Evolutionary conservation across 345 rosid genomes (phyloP), one percentile per base, ranked within the genome.

Genomic region (Firmiana major): DNA sequence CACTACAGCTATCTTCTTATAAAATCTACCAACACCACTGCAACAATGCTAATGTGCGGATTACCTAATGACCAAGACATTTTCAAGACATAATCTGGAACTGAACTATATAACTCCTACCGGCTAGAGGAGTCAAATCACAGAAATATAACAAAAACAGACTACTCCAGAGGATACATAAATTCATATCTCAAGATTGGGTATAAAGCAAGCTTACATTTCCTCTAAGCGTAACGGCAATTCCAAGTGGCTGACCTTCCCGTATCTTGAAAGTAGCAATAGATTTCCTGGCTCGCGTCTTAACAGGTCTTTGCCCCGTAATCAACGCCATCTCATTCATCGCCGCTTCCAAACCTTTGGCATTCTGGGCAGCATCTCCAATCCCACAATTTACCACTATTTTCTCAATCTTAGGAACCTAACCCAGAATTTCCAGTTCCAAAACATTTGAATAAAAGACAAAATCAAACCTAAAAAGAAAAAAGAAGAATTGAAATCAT

Each of bases 371-470:
- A 53, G 98, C 97, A 21, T 95, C 98, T 83, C 99, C 98, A 74
- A 95, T 93, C 72, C 99, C 99, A 81, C 98, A 95, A 78, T 93
- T 95, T 84, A 95, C 93, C 70, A 92, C 97, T 77, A 93, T 83
- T 88, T 93, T 93, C 65, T 89, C 88, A 28, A 92, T 54, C 85
- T 93, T 93, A 0, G 99, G 99, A 28, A 69, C 80, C 75, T 58
- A 26, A 46, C 10, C 51, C 77, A 74, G 13, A 40, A 26, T 17
- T 17, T 12, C 36, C 34, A 38, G 13, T 6, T 73, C n/a, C 15
- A 34, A 72, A 31, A 51, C 6, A 36, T 16, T 5, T 45, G 9
- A 6, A 73, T 40, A 36, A 7, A n/a, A 36, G 36, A 34, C 53
- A 60, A 59, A 71, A 71, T 26, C 42, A 5, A 28, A 28, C 51